phyloP scores from a whole-genome alignment of 176 grass and related monocot species.

The Poa annua region DNA sequence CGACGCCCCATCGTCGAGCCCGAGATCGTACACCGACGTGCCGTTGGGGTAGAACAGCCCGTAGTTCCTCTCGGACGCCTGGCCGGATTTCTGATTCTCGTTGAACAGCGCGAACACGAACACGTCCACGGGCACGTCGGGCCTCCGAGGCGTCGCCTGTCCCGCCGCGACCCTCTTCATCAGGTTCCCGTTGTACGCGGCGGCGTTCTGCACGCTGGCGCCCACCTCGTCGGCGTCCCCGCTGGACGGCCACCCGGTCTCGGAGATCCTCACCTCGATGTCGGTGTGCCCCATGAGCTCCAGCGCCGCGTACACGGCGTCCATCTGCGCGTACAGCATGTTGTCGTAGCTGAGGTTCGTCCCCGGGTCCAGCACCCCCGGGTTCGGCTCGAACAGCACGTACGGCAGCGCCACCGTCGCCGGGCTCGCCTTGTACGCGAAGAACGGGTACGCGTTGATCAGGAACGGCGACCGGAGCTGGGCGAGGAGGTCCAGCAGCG shows the following conservation, averaged over 20 bases:
- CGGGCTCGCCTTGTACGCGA: conserved; percentile 76
- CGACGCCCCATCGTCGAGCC: not conserved
- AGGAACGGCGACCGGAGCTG: conserved; percentile 65
- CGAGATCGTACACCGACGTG: conserved; percentile 64
- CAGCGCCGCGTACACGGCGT: conserved; percentile 81
- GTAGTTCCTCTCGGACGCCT: conserved; percentile 79
- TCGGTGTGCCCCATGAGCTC: conserved; percentile 59
- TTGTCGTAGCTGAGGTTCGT: conserved; percentile 87
- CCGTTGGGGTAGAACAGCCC: conserved; percentile 77
- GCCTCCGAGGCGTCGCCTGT: conserved; percentile 71
- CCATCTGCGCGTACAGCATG: conserved; percentile 93
- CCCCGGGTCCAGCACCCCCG: conserved; percentile 52
- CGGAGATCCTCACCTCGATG: conserved; percentile 61
- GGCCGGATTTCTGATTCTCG: conserved; percentile 61
- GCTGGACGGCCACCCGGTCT: conserved; percentile 84
- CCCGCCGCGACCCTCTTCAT: conserved; percentile 63
- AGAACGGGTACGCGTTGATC: conserved; percentile 88
- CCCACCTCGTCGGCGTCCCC: conserved; percentile 71
- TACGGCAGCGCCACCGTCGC: conserved; percentile 63
- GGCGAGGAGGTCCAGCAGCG: conserved; percentile 64
- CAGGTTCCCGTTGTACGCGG: conserved; percentile 70
- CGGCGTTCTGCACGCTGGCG: conserved; percentile 65
- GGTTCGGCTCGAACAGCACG: conserved; percentile 78
- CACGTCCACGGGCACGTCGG: conserved; percentile 68
- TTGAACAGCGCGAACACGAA: conserved; percentile 85